A percentile compares a stretch with the other conserved stretches of the same genome.
Evolutionary conservation across 352 stramenopile species (phyloP).

Genomic region (Blastocystis sp.): DNA sequence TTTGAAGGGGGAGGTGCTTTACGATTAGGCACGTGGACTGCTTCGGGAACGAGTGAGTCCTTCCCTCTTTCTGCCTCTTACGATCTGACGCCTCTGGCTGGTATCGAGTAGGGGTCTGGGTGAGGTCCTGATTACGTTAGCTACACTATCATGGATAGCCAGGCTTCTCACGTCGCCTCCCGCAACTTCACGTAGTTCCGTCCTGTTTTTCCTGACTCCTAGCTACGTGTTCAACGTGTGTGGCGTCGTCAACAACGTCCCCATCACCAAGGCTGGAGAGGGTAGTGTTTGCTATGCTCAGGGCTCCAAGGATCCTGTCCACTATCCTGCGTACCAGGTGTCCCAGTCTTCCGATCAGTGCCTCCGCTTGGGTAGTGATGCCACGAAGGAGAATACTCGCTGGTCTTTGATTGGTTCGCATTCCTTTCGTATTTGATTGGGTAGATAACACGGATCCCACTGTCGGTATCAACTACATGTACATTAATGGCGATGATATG

Average conservation of each 20-base stretch:
- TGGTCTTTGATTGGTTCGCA: constrained; percentile 21
- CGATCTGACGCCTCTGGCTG: constrained; percentile 59
- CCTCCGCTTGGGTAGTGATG: constrained; percentile 38
- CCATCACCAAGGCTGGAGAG: not conserved
- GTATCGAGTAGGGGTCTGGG: constrained; percentile 9
- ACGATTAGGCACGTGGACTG: constrained; percentile 37
- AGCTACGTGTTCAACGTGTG: constrained; percentile 65
- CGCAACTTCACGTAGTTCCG: constrained; percentile 43
- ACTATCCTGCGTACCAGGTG: constrained; percentile 68
- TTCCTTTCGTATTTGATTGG: not conserved
- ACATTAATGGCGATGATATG: constrained; percentile 58
- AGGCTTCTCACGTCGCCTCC: not conserved
- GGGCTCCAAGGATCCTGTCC: not conserved
- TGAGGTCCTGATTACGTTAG: constrained; percentile 6
- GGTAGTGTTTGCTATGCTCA: constrained; percentile 38
- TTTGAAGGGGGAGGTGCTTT: not conserved
- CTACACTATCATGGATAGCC: constrained; percentile 34
- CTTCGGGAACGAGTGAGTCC: not conserved
- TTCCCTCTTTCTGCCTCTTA: constrained; percentile 42
- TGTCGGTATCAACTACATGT: constrained; percentile 59
- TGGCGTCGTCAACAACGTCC: constrained; percentile 53
- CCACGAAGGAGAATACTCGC: constrained; percentile 32
- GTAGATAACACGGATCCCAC: constrained; percentile 49
- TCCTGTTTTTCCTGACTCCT: not conserved
- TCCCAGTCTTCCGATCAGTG: constrained; percentile 15